A percentile compares a stretch with the other conserved stretches of the same genome.
phyloP scores from a whole-genome alignment of 1,139 yeast genomes.

The Suhomyces taliae region DNA sequence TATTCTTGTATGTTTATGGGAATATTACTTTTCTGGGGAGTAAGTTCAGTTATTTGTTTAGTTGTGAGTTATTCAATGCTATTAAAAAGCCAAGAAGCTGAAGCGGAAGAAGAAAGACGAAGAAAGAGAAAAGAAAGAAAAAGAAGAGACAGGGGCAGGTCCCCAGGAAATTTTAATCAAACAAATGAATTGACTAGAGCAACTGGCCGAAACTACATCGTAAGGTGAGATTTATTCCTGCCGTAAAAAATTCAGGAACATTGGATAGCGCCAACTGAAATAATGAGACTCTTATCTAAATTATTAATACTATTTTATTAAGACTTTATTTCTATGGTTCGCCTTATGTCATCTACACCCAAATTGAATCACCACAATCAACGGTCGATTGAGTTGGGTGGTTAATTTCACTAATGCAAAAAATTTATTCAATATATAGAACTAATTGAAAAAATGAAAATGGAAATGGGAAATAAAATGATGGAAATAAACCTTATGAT shows the following conservation, averaged over 20 bases:
- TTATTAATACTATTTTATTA: too few relatives aligned
- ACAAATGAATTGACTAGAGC: neutral
- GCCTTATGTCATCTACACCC: too few relatives aligned
- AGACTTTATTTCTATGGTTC: too few relatives aligned
- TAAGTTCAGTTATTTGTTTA: slow-evolving; percentile 32
- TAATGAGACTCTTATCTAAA: too few relatives aligned
- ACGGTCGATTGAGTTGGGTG: too few relatives aligned
- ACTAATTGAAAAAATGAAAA: neutral
- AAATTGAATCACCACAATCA: too few relatives aligned
- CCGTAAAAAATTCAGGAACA: too few relatives aligned
- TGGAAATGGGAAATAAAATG: neutral
- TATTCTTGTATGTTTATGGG: slow-evolving; percentile 50
- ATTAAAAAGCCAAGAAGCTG: neutral
- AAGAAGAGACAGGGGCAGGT: neutral
- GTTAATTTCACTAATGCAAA: neutral
- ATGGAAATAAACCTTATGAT: too few relatives aligned
- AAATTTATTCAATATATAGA: neutral
- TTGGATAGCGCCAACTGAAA: too few relatives aligned
- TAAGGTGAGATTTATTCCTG: neutral
- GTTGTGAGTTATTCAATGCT: slow-evolving; percentile 25
- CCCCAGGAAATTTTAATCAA: neutral
- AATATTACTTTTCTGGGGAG: slow-evolving; percentile 47
- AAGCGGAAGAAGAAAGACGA: too few relatives aligned
- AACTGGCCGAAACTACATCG: neutral
- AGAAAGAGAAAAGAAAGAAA: neutral